Evolutionary conservation across 345 rosid species (phyloP), one percentile per base, ranked within the genome.

Genomic region (Sisymbrium altissimum): DNA sequence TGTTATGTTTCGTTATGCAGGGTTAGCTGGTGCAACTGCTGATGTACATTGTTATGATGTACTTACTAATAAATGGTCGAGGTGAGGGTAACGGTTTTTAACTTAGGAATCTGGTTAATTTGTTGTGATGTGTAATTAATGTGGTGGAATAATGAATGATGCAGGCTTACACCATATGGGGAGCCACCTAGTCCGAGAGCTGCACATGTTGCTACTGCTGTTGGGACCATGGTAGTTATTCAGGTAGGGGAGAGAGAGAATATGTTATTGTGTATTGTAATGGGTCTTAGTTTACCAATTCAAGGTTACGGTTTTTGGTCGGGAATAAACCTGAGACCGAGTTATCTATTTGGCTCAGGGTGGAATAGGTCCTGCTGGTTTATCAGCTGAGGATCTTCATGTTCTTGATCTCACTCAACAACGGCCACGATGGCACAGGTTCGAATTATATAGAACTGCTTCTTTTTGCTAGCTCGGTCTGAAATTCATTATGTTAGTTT

Each of bases 101-200:
- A 30, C 32, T 30, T 30, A 30, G 4, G 6, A 30, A 30, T 30
- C 32, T 30, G 32, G 32, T 30, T 4, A 30, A 30, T 30, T 30
- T 1, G 10, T 72, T 3, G n/a, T 53, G 2, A 54, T 68, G 27
- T 48, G 65, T 27, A 8, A 25, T 64, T 52, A 19, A 66, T 21
- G 57, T 59, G 44, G 23, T 49, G 44, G 54, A 65, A 14, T 74
- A 41, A 45, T 74, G 71, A 36, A 6, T 55, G 25, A 3, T 68
- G 17, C 79, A 95, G 99, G 83, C 81, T 95, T 50, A 81, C 89
- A 60, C 98, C 98, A 15, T 83, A 83, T 81, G 99, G 99, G 52
- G 99, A 95, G 68, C 97, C 98, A 69, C 99, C 99, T 44, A 92
- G 94, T 11, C 97, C 99, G 33, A 90, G 99, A 84, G 99, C 99